phyloP scores from a whole-genome alignment of 176 grass and related monocot species.

The Bromus sterilis region DNA sequence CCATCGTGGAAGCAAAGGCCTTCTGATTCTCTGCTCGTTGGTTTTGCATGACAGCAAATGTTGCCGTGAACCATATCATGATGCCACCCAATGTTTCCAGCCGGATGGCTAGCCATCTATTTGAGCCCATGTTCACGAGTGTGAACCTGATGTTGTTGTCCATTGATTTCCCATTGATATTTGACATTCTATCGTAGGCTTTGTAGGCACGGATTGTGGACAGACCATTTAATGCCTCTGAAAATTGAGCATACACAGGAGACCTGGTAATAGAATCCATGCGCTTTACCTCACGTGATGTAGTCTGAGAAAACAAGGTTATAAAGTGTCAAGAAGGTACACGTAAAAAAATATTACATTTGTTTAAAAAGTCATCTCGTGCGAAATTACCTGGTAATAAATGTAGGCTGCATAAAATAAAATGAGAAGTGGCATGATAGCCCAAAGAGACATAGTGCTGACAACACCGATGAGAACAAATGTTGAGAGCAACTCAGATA shows the following conservation, averaged over 20 bases:
- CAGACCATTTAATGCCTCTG: slow-evolving; percentile 93
- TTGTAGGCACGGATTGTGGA: slow-evolving; percentile 96
- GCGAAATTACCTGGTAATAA: slow-evolving; percentile 90
- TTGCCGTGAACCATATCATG: slow-evolving; percentile 98
- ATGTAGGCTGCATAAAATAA: slow-evolving; percentile 93
- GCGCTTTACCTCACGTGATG: slow-evolving; percentile 93
- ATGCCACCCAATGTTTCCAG: slow-evolving; percentile 94
- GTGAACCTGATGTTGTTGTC: slow-evolving; percentile 98
- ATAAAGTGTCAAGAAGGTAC: slow-evolving; percentile 25
- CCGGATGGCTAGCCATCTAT: slow-evolving; percentile 95
- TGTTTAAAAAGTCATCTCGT: background rate
- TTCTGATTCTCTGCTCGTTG: slow-evolving; percentile 84
- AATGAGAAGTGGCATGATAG: slow-evolving; percentile 94
- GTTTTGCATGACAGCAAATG: slow-evolving; percentile 98
- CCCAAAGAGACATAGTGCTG: slow-evolving; percentile 96
- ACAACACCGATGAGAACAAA: slow-evolving; percentile 96
- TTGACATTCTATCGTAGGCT: slow-evolving; percentile 97
- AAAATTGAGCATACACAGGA: slow-evolving; percentile 95
- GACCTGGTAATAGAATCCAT: slow-evolving; percentile 94
- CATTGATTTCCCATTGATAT: slow-evolving; percentile 89
- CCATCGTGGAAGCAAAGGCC: slow-evolving; percentile 96
- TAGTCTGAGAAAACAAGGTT: slow-evolving; percentile 47
- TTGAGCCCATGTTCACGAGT: slow-evolving; percentile 85
- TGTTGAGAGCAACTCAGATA: slow-evolving; percentile 90
- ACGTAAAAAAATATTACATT: slow-evolving; percentile 4